Conservation (phyloP, 2,329 filamentous ascomycete species). For the Neofusicoccum sp. region DNA sequence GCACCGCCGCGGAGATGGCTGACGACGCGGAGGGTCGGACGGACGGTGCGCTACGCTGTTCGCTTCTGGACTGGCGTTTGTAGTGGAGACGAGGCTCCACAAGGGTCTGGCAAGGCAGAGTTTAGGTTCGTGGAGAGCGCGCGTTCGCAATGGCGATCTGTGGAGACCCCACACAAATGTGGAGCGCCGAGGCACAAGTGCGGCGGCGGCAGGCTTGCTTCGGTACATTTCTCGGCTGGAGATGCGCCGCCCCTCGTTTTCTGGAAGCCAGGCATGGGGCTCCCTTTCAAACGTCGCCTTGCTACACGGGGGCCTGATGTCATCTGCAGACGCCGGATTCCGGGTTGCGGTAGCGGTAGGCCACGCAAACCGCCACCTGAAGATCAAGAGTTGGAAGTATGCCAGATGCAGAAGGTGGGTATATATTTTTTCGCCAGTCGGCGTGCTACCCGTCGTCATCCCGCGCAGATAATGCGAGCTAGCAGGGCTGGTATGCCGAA, state of each 20-base stretch:
- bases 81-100: slow-evolving; percentile 5
- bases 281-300: neutral
- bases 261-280: neutral
- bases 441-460: neutral
- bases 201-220: slow-evolving; percentile 6
- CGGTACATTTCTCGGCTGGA: slow-evolving; percentile 3
- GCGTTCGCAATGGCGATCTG: slow-evolving; percentile 5
- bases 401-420: slow-evolving; percentile 1
- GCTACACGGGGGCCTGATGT: neutral
- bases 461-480: neutral
- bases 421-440: neutral
- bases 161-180: slow-evolving; percentile 9
- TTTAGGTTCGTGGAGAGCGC: neutral
- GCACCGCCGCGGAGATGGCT: neutral
- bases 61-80: neutral
- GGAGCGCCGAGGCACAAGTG: slow-evolving; percentile 11
- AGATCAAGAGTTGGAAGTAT: neutral
- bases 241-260: neutral
- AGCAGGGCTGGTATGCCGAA: neutral
- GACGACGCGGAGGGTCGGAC: neutral
- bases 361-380: neutral
- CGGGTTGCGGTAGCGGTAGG: neutral
- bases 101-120: neutral
- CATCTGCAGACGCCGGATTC: neutral
- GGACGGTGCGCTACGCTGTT: neutral